Base-by-base conservation (phyloP, 306 rosid species). In the Casuarina cunninghamiana region DNA sequence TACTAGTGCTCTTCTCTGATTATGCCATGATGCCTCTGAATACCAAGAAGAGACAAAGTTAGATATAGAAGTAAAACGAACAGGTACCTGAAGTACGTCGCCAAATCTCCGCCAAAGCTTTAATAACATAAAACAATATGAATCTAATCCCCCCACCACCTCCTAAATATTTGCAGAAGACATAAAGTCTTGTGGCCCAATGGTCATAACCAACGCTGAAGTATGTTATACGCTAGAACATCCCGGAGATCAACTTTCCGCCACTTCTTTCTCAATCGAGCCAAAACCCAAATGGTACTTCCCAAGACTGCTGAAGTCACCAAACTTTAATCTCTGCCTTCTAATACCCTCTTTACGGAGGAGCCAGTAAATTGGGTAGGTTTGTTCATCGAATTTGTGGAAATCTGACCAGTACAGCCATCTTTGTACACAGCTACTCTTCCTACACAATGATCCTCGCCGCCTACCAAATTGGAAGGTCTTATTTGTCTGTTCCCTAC, bases 391-490 rank as follows among this genome's bases (percentile, higher is more conserved):
- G 16, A 12, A 66, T 41, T 66, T 57, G 5, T n/a, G 7, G 9
- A 66, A 66, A 41, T 66, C 80, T 51, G 50, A 79, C 78, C 72
- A 26, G 32, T 12, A 6, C 39, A 57, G 6, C 2, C 4, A 5
- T 12, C 69, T 26, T 26, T 26, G 32, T 26, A 12, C 5, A 17
- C 46, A 19, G 12, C 19, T 62, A 0, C 10, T 6, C 19, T 10
- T 35, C 37, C 11, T 57, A 57, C 32, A 42, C 67, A 61, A 35
- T 4, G 12, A 10, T 61, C 4, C 46, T 39, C n/a, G 1, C 3
- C 5, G 72, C 76, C 86, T 73, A 72, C 61, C 78, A n/a, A 8
- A 8, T 76, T 79, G 76, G 84, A 75, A 66, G 81, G 76, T 78
- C 73, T 49, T 79, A 48, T 72, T 76, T 83, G 87, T 79, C 68